phyloP scores from a whole-genome alignment of 2,329 filamentous ascomycete species.

The Setomelanomma holmii region DNA sequence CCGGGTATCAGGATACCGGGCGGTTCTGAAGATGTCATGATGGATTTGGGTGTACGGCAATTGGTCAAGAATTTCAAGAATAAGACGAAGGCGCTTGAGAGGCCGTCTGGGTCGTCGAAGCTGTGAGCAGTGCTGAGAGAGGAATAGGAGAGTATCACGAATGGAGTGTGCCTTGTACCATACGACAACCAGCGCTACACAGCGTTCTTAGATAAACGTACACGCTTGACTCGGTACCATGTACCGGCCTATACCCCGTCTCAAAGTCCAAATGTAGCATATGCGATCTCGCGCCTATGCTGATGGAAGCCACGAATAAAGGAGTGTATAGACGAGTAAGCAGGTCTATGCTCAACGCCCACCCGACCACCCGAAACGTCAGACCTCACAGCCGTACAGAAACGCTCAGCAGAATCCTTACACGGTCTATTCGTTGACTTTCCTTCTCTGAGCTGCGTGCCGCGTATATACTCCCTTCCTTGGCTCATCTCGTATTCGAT shows the following conservation, averaged over 20 bases:
- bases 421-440: background rate
- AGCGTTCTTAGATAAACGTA: too few species aligned
- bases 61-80: slow-evolving; percentile 72
- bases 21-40: slow-evolving; percentile 75
- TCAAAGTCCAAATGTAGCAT: too few species aligned
- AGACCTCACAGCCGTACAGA: too few species aligned
- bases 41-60: slow-evolving; percentile 73
- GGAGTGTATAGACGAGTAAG: too few species aligned
- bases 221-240: too few species aligned
- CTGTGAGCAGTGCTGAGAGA: slow-evolving; percentile 36
- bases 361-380: background rate
- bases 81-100: slow-evolving; percentile 62
- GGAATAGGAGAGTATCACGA: background rate
- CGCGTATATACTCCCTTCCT: background rate
- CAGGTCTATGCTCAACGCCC: too few species aligned
- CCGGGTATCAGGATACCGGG: slow-evolving; percentile 68
- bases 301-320: too few species aligned
- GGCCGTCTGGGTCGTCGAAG: slow-evolving; percentile 52
- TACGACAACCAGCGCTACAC: too few species aligned
- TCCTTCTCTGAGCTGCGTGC: background rate
- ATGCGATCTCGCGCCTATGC: too few species aligned
- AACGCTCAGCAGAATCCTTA: background rate
- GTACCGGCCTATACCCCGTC: too few species aligned
- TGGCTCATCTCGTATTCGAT: background rate
- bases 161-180: background rate